phyloP scores from a whole-genome alignment of 1,139 yeast genomes.

The Meyerozyma athensensis region DNA sequence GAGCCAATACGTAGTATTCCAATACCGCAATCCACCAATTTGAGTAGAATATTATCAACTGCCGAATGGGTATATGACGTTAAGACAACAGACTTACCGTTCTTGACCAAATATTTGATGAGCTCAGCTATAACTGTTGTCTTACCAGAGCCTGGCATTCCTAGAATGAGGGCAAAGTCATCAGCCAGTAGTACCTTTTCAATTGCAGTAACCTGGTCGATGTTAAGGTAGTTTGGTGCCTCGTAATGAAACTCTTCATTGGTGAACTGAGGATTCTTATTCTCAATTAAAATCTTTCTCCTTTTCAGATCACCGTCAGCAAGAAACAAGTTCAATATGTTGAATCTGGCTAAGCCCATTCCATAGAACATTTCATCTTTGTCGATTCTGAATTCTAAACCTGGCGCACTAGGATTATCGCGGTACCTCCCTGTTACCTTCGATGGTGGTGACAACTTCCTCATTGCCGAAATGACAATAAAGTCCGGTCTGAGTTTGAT shows the following conservation, averaged over 20 bases:
- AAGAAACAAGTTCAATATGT: constrained; percentile 62
- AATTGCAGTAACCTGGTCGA: constrained; percentile 69
- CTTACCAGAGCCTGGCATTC: constrained; percentile 99
- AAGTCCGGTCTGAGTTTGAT: constrained; percentile 33
- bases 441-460: constrained; percentile 43
- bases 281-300: constrained; percentile 61
- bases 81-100: constrained; percentile 64
- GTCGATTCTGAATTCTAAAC: constrained; percentile 58
- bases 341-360: constrained; percentile 71
- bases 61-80: constrained; percentile 95
- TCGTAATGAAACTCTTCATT: constrained; percentile 19
- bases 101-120: constrained; percentile 53
- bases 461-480: constrained; percentile 42
- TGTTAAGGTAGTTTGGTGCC: constrained; percentile 38
- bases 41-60: constrained; percentile 83
- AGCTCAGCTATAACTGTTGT: constrained; percentile 85
- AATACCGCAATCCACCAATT: constrained; percentile 49
- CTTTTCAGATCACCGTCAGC: constrained; percentile 49
- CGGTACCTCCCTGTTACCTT: constrained; percentile 34
- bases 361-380: constrained; percentile 76
- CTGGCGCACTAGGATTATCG: constrained; percentile 5
- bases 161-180: constrained; percentile 78
- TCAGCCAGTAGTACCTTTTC: constrained; percentile 57
- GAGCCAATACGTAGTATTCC: constrained; percentile 59
- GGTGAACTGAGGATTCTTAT: constrained; percentile 34